Evolutionary conservation across 2,329 filamentous ascomycete genomes (phyloP).

Genomic region (Penicillium sp.): DNA sequence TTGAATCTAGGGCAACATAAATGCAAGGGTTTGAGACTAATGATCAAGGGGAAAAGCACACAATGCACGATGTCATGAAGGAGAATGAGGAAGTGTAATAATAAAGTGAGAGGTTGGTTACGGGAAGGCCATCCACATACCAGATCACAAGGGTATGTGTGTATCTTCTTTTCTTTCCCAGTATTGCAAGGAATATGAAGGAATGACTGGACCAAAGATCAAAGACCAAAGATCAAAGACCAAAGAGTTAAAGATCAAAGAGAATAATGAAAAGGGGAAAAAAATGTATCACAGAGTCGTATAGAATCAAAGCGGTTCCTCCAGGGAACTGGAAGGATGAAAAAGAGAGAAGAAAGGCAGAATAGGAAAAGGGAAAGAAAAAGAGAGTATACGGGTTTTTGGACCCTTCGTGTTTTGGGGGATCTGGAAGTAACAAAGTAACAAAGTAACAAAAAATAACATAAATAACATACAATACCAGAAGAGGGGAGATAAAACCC

Average conservation of each 20-base stretch:
- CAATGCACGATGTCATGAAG: constrained; percentile 5
- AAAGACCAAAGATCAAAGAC: not conserved
- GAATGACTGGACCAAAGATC: not conserved
- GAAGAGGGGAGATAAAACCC: constrained; percentile 1
- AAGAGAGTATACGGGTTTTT: constrained; percentile 2
- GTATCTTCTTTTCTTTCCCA: not conserved
- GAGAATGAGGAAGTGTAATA: not conserved
- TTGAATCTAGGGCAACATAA: constrained; percentile 4
- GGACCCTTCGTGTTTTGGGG: constrained; percentile 13
- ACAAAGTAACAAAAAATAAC: too few species aligned
- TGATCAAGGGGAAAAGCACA: constrained; percentile 16
- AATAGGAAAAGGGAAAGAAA: not conserved
- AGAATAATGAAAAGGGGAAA: not conserved
- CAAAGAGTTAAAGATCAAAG: constrained; percentile 1
- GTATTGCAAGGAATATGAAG: not conserved
- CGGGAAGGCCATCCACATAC: not conserved
- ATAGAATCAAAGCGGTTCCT: constrained; percentile 30
- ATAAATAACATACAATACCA: not conserved
- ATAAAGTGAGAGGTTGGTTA: not conserved
- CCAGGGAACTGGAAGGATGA: constrained; percentile 28
- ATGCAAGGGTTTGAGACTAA: constrained; percentile 25
- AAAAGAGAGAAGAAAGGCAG: constrained; percentile 7
- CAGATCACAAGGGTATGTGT: not conserved
- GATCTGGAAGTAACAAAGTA: too few species aligned
- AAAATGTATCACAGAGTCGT: not conserved